Evolutionary conservation across 2,329 filamentous ascomycete genomes (phyloP), one percentile per base, ranked within the genome.

Genomic region (Corynespora cassiicola): DNA sequence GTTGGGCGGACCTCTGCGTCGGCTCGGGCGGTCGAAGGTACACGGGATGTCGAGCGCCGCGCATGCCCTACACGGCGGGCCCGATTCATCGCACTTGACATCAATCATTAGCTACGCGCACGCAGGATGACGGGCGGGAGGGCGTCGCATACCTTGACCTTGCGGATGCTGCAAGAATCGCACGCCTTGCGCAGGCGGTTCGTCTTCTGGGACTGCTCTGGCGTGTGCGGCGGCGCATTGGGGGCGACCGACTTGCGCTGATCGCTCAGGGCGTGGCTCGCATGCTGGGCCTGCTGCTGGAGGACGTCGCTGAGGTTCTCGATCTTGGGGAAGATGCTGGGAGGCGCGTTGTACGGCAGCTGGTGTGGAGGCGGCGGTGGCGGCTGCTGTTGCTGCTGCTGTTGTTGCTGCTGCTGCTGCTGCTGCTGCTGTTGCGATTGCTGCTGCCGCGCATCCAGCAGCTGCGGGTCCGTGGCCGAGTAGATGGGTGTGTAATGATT

Each of bases 61-160:
- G 65, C 84, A 87, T 30, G 82, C 82, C 58, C 78, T 73, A 69
- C 84, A 87, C 30, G 84, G 83, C 18, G 81, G 81, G n/a, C 82
- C 82, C 25, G 75, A 75, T 54, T 84, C 80, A 59, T 86, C 83
- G 67, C 84, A 86, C 79, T 85, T 28, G 21, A 34, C 29, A 29
- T 7, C 2, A 22, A 14, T 11, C 3, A 36, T 61, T 31, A 61
- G 54, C 20, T 16, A 26, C 6, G 27, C 18, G 14, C 27, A 24
- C 17, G 20, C 27, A 33, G 2, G n/a, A 19, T 16, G n/a, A 14
- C 15, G 1, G 6, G 2, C 7, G n/a, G 10, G 11, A 16, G 9
- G 9, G n/a, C 3, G 23, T 5, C 11, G 38, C 50, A 26, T 23
- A 62, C 61, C 51, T 71, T 70, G 45, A 71, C 68, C 43, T 71